Evolutionary conservation across 495 filamentous ascomycete species (phyloP), one percentile per base, ranked within the genome.

Genomic region (Penicillium maclennaniae): DNA sequence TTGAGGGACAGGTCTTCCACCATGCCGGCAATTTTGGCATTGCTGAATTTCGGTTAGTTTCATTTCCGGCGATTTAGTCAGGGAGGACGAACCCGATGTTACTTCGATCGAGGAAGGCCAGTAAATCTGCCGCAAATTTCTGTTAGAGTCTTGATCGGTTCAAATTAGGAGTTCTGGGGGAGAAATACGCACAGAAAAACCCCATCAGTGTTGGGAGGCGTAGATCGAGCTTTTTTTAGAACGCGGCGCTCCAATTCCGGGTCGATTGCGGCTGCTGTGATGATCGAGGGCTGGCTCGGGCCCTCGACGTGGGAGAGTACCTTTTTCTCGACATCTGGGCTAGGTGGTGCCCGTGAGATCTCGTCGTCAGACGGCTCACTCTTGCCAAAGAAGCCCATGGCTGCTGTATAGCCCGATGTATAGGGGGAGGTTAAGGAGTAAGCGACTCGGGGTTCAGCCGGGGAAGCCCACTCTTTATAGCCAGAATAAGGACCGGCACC

Each of bases 31-130:
- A 84, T 84, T 58, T 82, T 73, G 0, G 84, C 85, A 78, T 88
- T 89, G 47, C 86, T 76, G 16, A 7, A 20, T 19, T 16, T 45
- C 31, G 34, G 31, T 52, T 42, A 41, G 6, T 44, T 43, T n/a
- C 6, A 19, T 17, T 38, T 51, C 17, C 14, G 12, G 41, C 17
- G 19, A 40, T 16, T 40, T 40, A 39, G 38, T 23, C 40, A 21
- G n/a, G 31, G 14, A 17, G 16, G 6, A 68, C 71, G 42, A 61
- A 79, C 76, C 77, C 84, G 47, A 83, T 83, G 52, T 88, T 89
- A 28, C 82, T 86, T 42, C 87, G 79, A 58, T 89, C 87, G 10
- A 89, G 71, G 52, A 84, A 85, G 6, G 85, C 70, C 27, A 88
- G 70, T 5, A 88, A 62, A 63, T 87, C 83, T 86, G 19, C 52